phyloP scores from a whole-genome alignment of 1,139 yeast genomes.

The Zygotorulaspora mrakii region DNA sequence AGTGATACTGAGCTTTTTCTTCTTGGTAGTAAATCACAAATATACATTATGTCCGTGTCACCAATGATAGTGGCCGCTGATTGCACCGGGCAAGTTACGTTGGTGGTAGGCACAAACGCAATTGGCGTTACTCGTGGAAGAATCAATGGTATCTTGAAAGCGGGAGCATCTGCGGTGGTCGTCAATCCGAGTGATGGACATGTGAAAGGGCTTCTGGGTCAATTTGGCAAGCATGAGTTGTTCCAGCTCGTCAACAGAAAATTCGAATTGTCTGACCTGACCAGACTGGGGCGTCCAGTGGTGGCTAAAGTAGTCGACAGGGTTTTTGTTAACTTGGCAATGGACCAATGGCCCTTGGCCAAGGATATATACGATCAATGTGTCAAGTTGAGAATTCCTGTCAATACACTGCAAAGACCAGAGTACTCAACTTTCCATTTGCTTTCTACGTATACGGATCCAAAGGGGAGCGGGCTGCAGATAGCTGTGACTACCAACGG shows the following conservation, averaged over 20 bases:
- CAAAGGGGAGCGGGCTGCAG: slow-evolving; percentile 59
- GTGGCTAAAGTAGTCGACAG: slow-evolving; percentile 67
- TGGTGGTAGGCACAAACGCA: slow-evolving; percentile 53
- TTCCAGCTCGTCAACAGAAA: slow-evolving; percentile 39
- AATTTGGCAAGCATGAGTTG: slow-evolving; percentile 21
- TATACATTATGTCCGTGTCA: slow-evolving; percentile 3
- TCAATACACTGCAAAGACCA: slow-evolving; percentile 73
- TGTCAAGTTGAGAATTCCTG: slow-evolving; percentile 63
- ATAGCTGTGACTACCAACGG: slow-evolving; percentile 84
- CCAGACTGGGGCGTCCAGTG: slow-evolving; percentile 56
- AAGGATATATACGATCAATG: slow-evolving; percentile 49
- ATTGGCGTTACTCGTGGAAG: slow-evolving; percentile 43
- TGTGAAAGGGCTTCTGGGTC: slow-evolving; percentile 15
- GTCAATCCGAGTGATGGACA: slow-evolving; percentile 35
- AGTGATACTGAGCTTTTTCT: too few relatives aligned
- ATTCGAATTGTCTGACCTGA: slow-evolving; percentile 46
- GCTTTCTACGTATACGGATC: slow-evolving; percentile 66
- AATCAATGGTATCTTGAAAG: slow-evolving; percentile 45
- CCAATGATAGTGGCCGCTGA: slow-evolving; percentile 40
- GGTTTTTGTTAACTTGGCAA: slow-evolving; percentile 59
- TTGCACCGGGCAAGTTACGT: slow-evolving; percentile 52
- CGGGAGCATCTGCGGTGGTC: slow-evolving; percentile 59
- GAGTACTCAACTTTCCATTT: slow-evolving; percentile 72
- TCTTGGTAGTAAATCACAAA: too few relatives aligned
- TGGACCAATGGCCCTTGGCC: slow-evolving; percentile 36